A percentile compares a stretch with the other conserved stretches of the same genome.
These are phyloP conservation scores for Psilocybe cubensis DNA, from an alignment of 768 basidiomycete species.

Conservation along the genomic window DNA sequence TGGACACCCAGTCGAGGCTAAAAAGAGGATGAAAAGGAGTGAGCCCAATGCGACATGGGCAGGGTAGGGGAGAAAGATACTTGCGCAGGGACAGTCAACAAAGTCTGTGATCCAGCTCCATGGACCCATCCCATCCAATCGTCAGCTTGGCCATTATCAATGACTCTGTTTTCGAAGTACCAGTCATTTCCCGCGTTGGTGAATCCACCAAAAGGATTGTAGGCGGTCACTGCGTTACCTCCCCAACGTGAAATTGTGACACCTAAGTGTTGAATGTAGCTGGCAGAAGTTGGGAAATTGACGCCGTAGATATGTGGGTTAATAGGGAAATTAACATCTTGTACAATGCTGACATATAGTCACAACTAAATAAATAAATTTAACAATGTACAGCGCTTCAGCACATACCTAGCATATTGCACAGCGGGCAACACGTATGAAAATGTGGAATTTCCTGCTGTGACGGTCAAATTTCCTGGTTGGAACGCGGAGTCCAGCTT, in stretches of 20 bases:
- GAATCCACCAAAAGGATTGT: constrained; percentile 53
- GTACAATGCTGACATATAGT: constrained; percentile 35
- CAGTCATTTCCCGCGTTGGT: constrained; percentile 59
- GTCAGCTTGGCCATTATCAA: constrained; percentile 43
- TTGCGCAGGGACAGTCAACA: constrained; percentile 56
- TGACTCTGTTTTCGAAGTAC: constrained; percentile 58
- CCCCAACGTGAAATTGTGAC: constrained; percentile 57
- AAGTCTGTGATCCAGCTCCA: constrained; percentile 43
- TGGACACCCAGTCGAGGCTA: constrained; percentile 61
- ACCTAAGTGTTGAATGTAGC: constrained; percentile 51
- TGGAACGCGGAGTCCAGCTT: constrained; percentile 41
- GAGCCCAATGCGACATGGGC: neutral
- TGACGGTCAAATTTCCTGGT: constrained; percentile 45
- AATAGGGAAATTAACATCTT: constrained; percentile 40
- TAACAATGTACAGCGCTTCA: neutral
- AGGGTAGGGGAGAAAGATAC: constrained; percentile 19
- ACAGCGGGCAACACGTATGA: constrained; percentile 45
- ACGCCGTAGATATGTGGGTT: constrained; percentile 55
- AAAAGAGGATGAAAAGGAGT: neutral
- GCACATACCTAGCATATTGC: constrained; percentile 43
- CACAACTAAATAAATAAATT: neutral
- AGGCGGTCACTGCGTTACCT: constrained; percentile 57
- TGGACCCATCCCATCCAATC: constrained; percentile 53
- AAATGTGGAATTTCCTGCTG: constrained; percentile 43
- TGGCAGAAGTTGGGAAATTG: constrained; percentile 52